These are phyloP conservation scores for Phytopythium litorale DNA, from an alignment of 352 stramenopile species.

Conservation along the genomic window DNA sequence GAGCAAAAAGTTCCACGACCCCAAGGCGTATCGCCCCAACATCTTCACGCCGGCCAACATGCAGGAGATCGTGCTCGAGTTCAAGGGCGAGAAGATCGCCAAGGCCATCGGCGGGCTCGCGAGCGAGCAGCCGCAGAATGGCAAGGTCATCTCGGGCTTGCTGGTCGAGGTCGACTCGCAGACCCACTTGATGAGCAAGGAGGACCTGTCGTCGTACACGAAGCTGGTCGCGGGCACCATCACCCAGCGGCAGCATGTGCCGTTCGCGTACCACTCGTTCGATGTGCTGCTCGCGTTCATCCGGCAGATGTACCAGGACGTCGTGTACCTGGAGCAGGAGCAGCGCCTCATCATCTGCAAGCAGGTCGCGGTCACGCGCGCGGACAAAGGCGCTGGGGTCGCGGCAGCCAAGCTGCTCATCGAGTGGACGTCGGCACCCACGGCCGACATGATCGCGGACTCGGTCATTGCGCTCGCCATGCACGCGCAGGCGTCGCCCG, in stretches of 20 bases:
- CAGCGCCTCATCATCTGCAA: constrained; percentile 66
- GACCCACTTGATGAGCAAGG: constrained; percentile 81
- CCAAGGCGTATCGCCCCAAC: constrained; percentile 77
- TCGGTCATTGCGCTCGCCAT: constrained; percentile 95
- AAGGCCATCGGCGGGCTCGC: constrained; percentile 80
- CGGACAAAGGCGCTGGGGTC: constrained; percentile 22
- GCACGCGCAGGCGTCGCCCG: constrained; percentile 86
- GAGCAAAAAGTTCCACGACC: constrained; percentile 88
- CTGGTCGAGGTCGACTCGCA: constrained; percentile 85
- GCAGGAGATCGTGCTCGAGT: constrained; percentile 85
- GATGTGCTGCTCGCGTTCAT: constrained; percentile 78
- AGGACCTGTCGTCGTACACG: constrained; percentile 84
- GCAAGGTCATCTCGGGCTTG: constrained; percentile 75
- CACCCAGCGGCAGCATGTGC: constrained; percentile 83
- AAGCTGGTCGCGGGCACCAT: constrained; percentile 79
- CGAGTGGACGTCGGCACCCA: constrained; percentile 90
- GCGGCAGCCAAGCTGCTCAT: constrained; percentile 47
- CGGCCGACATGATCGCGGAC: constrained; percentile 95
- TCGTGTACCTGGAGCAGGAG: constrained; percentile 50
- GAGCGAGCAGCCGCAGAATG: constrained; percentile 70
- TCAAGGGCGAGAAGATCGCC: constrained; percentile 86
- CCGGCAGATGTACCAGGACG: constrained; percentile 81
- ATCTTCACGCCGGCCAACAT: constrained; percentile 86
- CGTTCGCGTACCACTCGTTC: constrained; percentile 78
- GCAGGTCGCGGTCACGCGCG: constrained; percentile 63